Evolutionary conservation across 75 land plant species (phyloP).

Genomic region (Pinus tabuliformis): DNA sequence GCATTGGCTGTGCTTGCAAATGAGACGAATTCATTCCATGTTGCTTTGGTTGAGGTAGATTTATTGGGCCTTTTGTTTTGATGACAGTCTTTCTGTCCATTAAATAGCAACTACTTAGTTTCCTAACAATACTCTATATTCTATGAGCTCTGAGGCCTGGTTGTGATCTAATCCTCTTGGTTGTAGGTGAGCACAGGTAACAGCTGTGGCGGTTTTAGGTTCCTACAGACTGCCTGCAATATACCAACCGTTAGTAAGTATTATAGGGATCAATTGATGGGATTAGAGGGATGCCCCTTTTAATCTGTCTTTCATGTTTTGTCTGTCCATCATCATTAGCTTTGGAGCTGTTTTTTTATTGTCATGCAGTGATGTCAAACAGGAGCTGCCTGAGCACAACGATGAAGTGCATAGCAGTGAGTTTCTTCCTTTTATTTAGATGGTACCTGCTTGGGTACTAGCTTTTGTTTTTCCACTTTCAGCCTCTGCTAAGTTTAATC

Average conservation of each 20-base stretch:
- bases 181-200: constrained; percentile 38
- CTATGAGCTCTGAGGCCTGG: background rate
- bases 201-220: constrained; percentile 34
- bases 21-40: constrained; percentile 46
- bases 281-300: background rate
- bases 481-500: background rate
- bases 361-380: constrained; percentile 58
- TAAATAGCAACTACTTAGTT: background rate
- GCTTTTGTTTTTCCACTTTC: background rate
- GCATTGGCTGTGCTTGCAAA: constrained; percentile 45
- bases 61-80: background rate
- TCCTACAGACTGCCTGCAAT: constrained; percentile 50
- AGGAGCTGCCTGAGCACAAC: constrained; percentile 52
- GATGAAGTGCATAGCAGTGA: constrained; percentile 81
- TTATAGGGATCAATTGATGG: background rate
- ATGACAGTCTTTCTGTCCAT: background rate
- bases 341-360: background rate
- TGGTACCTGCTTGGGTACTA: background rate
- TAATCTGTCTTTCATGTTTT: background rate
- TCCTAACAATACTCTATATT: background rate
- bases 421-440: constrained; percentile 2
- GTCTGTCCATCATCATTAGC: background rate
- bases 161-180: background rate
- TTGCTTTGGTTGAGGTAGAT: constrained; percentile 72
- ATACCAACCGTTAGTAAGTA: constrained; percentile 73